Base-by-base conservation (phyloP, 331 rosid species). In the Quercus phellos region DNA sequence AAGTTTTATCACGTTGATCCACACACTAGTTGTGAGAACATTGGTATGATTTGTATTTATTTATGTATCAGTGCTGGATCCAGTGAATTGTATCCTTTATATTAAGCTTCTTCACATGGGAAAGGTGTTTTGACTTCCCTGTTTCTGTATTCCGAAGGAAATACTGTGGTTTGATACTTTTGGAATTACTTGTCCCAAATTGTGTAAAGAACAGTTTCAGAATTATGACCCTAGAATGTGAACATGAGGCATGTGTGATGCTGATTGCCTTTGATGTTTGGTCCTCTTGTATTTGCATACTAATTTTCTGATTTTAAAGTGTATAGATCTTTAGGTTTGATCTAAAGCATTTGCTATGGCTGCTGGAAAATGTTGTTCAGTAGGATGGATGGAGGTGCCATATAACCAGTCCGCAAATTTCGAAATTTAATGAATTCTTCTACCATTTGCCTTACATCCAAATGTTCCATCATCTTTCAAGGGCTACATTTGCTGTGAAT, bases 131-230 rank as follows among this genome's bases (percentile, higher is more conserved):
- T 77, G 68, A 79, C 86, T 81, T 70, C 51, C 70, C 69, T 78
- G 70, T 67, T 71, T 63, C 73, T 90, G 86, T 82, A 85, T 83
- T 56, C 85, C 50, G 85, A 59, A 74, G 69, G 76, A 86, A 86
- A 83, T 80, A 76, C 78, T 63, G 78, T 34, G 63, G 50, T 73
- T 73, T 79, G 85, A 82, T 86, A 73, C 83, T 84, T 77, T 67
- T 72, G 13, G 50, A 76, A 74, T 80, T 70, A 80, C 80, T 80
- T 84, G 82, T 77, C 78, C 75, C 77, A 79, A 87, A 77, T 79
- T 89, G 87, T 91, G 90, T 89, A 87, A 85, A 92, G 69, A 84
- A 80, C 76, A 50, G 79, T 68, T 72, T 58, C 51, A 68, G 77
- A 76, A 50, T 24, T 59, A 64, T 60, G 73, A 79, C 75, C 29